phyloP scores from a whole-genome alignment of 2,329 filamentous ascomycete species.

The Hirsutella thompsonii region DNA sequence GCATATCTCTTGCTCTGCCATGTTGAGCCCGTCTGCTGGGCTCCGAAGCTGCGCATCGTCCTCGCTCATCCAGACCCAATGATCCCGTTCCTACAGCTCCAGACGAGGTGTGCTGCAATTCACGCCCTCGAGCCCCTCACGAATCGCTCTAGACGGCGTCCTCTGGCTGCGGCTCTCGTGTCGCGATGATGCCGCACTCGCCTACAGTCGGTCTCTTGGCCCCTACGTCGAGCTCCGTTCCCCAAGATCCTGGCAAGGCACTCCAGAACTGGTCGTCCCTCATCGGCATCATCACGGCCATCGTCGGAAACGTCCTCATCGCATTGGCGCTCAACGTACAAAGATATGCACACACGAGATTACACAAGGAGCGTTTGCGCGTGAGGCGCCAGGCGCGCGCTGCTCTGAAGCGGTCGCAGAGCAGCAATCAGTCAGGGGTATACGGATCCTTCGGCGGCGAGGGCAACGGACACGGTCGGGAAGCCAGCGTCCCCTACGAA shows the following conservation, averaged over 20 bases:
- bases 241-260: slow-evolving; percentile 28
- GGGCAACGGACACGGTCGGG: slow-evolving; percentile 4
- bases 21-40: not conserved
- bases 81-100: slow-evolving; percentile 2
- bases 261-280: slow-evolving; percentile 74
- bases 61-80: slow-evolving; percentile 1
- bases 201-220: not conserved
- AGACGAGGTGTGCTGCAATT: not conserved
- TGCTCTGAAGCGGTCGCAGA: slow-evolving; percentile 33
- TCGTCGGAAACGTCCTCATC: slow-evolving; percentile 85
- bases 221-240: slow-evolving; percentile 6
- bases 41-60: not conserved
- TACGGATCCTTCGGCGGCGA: slow-evolving; percentile 6
- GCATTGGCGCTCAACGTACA: slow-evolving; percentile 94
- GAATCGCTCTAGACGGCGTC: slow-evolving; percentile 1
- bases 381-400: slow-evolving; percentile 40
- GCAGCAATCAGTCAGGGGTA: slow-evolving; percentile 4
- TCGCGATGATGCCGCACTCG: not conserved
- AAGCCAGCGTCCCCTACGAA: slow-evolving; percentile 4
- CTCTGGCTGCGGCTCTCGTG: slow-evolving; percentile 2
- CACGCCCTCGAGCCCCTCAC: not conserved
- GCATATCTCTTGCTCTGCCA: not conserved
- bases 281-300: slow-evolving; percentile 88
- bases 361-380: slow-evolving; percentile 57
- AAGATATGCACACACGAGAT: slow-evolving; percentile 80